Conservation (phyloP, 2,329 filamentous ascomycete genomes). For the Thelonectria rubi region DNA sequence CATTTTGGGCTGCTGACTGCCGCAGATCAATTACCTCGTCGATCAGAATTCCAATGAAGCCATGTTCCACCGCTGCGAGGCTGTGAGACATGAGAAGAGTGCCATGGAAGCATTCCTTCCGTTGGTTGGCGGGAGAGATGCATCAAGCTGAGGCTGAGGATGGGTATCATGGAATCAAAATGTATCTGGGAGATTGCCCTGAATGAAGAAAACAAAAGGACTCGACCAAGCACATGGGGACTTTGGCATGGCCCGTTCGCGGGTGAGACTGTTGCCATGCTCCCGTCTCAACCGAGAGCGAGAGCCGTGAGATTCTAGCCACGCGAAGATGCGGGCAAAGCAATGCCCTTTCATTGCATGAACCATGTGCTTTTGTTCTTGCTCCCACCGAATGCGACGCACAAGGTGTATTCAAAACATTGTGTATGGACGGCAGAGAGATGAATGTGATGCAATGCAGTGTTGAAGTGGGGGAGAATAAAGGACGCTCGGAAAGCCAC, state of each 20-base stretch:
- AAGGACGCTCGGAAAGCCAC: background rate
- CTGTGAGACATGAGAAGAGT: background rate
- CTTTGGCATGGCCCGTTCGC: too few relatives aligned
- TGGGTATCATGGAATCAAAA: too few relatives aligned
- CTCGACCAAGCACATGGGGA: too few relatives aligned
- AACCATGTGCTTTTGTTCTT: background rate
- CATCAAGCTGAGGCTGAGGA: background rate
- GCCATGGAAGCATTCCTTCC: conserved; percentile 2
- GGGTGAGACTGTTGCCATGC: too few relatives aligned
- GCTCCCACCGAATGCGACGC: background rate
- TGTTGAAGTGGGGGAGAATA: background rate
- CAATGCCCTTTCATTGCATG: background rate
- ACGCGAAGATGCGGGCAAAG: too few relatives aligned
- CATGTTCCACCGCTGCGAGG: background rate
- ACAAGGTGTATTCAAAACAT: background rate
- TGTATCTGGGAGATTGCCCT: too few relatives aligned
- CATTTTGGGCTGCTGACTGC: background rate
- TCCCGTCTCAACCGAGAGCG: background rate
- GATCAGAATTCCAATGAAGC: background rate
- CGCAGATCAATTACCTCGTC: background rate
- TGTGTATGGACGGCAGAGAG: background rate
- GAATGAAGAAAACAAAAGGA: too few relatives aligned
- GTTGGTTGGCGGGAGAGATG: conserved; percentile 7
- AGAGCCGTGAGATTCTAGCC: background rate
- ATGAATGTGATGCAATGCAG: background rate